Conservation (phyloP, 805 yeast genomes). For the Naumovozyma castellii region DNA sequence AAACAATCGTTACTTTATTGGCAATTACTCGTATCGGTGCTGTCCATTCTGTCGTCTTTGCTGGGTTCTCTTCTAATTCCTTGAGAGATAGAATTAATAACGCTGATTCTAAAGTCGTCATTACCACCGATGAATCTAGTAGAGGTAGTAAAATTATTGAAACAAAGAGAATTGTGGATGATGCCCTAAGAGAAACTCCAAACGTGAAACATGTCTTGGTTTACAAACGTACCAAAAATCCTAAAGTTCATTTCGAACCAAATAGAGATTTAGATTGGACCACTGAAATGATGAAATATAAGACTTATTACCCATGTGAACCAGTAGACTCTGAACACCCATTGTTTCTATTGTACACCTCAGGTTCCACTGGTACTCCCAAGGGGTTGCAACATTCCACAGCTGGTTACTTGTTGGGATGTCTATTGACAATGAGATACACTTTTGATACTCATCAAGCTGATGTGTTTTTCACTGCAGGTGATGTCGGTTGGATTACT, state of each 20-base stretch:
- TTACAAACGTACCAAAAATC: slow-evolving; percentile 61
- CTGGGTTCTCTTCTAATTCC: slow-evolving; percentile 72
- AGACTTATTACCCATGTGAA: slow-evolving; percentile 62
- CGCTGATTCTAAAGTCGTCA: slow-evolving; percentile 61
- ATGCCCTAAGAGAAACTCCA: slow-evolving; percentile 60
- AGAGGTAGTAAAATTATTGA: slow-evolving; percentile 77
- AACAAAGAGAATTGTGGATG: slow-evolving; percentile 76
- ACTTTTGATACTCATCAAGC: slow-evolving; percentile 67
- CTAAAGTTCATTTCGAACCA: slow-evolving; percentile 36
- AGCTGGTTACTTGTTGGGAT: slow-evolving; percentile 70
- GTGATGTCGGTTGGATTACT: slow-evolving; percentile 88
- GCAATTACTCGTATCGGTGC: slow-evolving; percentile 80
- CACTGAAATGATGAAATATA: slow-evolving; percentile 54
- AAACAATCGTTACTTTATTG: slow-evolving; percentile 63
- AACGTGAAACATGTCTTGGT: slow-evolving; percentile 62
- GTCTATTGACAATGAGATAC: slow-evolving; percentile 63
- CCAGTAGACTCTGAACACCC: slow-evolving; percentile 77
- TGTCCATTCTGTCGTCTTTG: slow-evolving; percentile 75
- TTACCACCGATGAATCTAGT: slow-evolving; percentile 74
- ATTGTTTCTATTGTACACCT: slow-evolving; percentile 68
- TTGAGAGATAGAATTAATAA: slow-evolving; percentile 62
- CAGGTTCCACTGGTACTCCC: slow-evolving; percentile 85
- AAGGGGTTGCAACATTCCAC: slow-evolving; percentile 79
- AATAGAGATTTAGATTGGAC: slow-evolving; percentile 70
- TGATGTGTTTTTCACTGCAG: slow-evolving; percentile 75